Percentiles rank a stretch among this genome's conserved stretches.
Evolutionary conservation across 805 yeast genomes (phyloP).

Genomic region (Yarrowia keelungensis): DNA sequence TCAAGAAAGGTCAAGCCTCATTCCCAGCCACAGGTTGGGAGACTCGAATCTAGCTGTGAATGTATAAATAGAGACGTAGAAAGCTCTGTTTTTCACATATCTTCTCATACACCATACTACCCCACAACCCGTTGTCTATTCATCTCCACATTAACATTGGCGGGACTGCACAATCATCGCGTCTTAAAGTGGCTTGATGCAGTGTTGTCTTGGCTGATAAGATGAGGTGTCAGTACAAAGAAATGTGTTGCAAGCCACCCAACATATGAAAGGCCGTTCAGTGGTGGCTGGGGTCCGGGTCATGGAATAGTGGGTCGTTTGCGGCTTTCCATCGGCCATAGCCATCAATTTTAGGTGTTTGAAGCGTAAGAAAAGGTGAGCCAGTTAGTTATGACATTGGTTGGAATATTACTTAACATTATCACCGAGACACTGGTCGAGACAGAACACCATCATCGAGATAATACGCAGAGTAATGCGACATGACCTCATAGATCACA

Average conservation of each 20-base stretch:
- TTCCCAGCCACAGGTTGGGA: slow-evolving; percentile 11
- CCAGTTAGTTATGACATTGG: too few relatives aligned
- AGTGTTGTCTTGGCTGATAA: slow-evolving; percentile 14
- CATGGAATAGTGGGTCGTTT: neutral
- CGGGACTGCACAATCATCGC: slow-evolving; percentile 9
- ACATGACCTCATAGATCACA: too few relatives aligned
- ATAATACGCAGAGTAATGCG: too few relatives aligned
- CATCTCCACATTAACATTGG: slow-evolving; percentile 10
- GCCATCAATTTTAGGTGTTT: neutral
- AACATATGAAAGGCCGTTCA: neutral
- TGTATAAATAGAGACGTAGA: neutral
- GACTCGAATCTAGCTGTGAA: neutral
- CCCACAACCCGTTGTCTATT: neutral
- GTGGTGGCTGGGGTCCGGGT: slow-evolving; percentile 25
- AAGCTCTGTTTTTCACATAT: neutral
- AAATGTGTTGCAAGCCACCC: slow-evolving; percentile 5
- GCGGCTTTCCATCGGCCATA: neutral
- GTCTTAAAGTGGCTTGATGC: slow-evolving; percentile 21
- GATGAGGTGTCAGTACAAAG: neutral
- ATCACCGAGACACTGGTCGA: too few relatives aligned
- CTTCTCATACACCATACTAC: neutral
- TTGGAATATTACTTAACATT: too few relatives aligned
- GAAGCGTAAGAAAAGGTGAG: too few relatives aligned
- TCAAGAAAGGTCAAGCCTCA: slow-evolving; percentile 6
- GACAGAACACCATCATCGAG: too few relatives aligned